phyloP scores from a whole-genome alignment of 208 protist species.

The Crithidia bombi region DNA sequence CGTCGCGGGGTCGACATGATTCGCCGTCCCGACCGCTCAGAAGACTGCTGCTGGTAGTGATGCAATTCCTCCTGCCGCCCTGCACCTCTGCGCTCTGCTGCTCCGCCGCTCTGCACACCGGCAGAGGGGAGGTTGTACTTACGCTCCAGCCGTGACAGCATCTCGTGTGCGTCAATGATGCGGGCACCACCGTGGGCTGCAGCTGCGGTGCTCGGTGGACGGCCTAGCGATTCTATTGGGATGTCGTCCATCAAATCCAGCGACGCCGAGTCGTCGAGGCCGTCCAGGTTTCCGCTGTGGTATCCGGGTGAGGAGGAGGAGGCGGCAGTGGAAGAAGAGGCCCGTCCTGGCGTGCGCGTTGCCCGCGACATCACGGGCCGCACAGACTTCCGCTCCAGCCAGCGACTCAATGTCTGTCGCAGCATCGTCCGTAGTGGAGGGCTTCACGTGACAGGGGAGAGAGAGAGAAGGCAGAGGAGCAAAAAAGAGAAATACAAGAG shows the following conservation, averaged over 20 bases:
- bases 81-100: not conserved
- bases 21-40: constrained; percentile 5
- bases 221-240: constrained; percentile 2
- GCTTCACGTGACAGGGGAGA: too few relatives aligned
- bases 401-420: constrained; percentile 33
- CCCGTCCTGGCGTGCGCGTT: not conserved
- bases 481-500: not conserved
- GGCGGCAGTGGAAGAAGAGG: not conserved
- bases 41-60: not conserved
- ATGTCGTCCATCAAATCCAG: constrained; percentile 27
- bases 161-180: constrained; percentile 1
- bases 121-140: constrained; percentile 11
- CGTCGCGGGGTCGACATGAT: constrained; percentile 27
- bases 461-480: not conserved
- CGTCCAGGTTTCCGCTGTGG: constrained; percentile 23
- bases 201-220: not conserved
- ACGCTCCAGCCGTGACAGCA: constrained; percentile 10
- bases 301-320: constrained; percentile 12
- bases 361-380: constrained; percentile 46
- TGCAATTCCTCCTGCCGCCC: not conserved
- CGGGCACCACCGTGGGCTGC: not conserved
- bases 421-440: too few relatives aligned
- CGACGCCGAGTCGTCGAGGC: constrained; percentile 1
- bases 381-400: constrained; percentile 30
- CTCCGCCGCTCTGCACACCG: not conserved